These are phyloP conservation scores for Wickerhamiella sorbophila DNA, from an alignment of 805 yeast species.

Conservation along the genomic window DNA sequence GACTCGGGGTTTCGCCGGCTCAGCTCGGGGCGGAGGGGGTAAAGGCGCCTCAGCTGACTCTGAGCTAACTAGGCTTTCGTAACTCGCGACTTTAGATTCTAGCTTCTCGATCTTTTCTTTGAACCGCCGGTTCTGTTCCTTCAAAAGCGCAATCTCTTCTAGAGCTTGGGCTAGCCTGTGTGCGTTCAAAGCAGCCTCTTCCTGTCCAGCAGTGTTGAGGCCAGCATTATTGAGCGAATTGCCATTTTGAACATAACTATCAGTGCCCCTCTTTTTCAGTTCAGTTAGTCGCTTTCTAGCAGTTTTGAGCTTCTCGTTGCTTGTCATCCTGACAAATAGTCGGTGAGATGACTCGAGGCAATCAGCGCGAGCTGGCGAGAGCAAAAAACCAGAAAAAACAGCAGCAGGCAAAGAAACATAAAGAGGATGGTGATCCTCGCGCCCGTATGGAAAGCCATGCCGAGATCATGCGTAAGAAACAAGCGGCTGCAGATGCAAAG, in stretches of 20 bases:
- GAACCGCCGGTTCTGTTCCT: not conserved
- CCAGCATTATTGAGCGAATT: slow-evolving; percentile 16
- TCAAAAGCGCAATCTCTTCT: not conserved
- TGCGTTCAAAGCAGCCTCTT: slow-evolving; percentile 7
- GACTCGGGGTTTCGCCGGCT: too few species aligned
- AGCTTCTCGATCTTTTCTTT: not conserved
- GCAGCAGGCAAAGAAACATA: slow-evolving; percentile 44
- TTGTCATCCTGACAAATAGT: slow-evolving; percentile 1
- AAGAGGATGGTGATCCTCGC: slow-evolving; percentile 70
- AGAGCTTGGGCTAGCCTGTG: slow-evolving; percentile 3
- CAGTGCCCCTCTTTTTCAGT: slow-evolving; percentile 30
- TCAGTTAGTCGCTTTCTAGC: slow-evolving; percentile 65
- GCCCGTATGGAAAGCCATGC: slow-evolving; percentile 84
- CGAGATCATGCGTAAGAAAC: slow-evolving; percentile 77
- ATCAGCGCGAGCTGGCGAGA: slow-evolving; percentile 90
- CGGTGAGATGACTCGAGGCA: slow-evolving; percentile 73
- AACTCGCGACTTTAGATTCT: not conserved
- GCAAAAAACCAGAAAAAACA: slow-evolving; percentile 75
- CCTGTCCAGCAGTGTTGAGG: slow-evolving; percentile 8
- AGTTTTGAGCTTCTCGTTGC: slow-evolving; percentile 47
- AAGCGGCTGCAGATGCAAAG: slow-evolving; percentile 49
- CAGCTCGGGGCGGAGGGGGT: too few species aligned
- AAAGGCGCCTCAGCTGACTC: too few species aligned
- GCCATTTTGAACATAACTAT: too few species aligned
- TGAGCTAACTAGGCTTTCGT: too few species aligned